A percentile compares a stretch with the other conserved stretches of the same genome.
Conservation (phyloP, 495 filamentous ascomycete genomes). For the Xylaria scruposa region DNA sequence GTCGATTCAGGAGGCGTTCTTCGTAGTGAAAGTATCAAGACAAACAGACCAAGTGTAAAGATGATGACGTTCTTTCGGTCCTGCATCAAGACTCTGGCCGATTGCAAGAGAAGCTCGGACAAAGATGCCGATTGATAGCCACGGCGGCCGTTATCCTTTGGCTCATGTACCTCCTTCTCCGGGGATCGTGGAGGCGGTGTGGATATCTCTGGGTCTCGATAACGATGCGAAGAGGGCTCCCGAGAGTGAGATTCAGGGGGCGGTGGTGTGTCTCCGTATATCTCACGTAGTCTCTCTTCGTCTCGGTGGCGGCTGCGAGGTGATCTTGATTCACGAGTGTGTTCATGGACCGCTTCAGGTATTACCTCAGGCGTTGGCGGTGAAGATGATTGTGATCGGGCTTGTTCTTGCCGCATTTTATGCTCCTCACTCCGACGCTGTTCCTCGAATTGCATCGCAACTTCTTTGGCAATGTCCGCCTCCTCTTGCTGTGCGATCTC, state of each 20-base stretch:
- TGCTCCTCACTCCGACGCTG: constrained; percentile 29
- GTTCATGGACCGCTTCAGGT: constrained; percentile 20
- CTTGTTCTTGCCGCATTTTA: constrained; percentile 10
- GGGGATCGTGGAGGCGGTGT: constrained; percentile 35
- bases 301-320: constrained; percentile 47
- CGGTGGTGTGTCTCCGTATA: constrained; percentile 54
- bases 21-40: constrained; percentile 60
- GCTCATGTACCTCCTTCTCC: constrained; percentile 30
- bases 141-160: constrained; percentile 25
- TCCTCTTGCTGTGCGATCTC: constrained; percentile 41
- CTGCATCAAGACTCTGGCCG: constrained; percentile 67
- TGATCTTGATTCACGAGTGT: constrained; percentile 15
- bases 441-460: constrained; percentile 36
- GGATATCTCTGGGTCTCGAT: constrained; percentile 38
- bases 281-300: constrained; percentile 59
- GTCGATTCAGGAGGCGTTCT: constrained; percentile 28
- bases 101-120: constrained; percentile 69
- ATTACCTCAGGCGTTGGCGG: constrained; percentile 28
- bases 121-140: constrained; percentile 53
- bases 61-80: constrained; percentile 78
- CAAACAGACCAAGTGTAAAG: constrained; percentile 63
- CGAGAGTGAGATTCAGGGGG: constrained; percentile 29
- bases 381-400: constrained; percentile 20
- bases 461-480: constrained; percentile 38
- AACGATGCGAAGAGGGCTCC: constrained; percentile 32